phyloP scores from a whole-genome alignment of 257 asterid species.

The Fraxinus anomala region DNA sequence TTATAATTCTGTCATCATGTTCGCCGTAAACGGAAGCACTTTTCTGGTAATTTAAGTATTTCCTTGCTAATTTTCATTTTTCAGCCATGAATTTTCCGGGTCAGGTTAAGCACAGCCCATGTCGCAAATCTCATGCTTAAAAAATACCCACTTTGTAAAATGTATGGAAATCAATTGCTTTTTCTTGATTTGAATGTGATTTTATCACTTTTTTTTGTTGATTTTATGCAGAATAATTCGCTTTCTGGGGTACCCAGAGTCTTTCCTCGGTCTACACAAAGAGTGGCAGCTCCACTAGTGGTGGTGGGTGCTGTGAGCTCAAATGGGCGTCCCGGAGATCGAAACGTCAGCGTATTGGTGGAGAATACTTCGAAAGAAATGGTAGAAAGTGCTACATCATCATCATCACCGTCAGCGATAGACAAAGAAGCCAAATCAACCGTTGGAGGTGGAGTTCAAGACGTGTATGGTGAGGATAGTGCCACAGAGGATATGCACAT shows the following conservation, averaged over 20 bases:
- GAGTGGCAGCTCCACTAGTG: slow-evolving; percentile 56
- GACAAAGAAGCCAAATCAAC: slow-evolving; percentile 41
- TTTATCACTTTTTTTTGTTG: background rate
- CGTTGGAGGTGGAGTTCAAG: slow-evolving; percentile 72
- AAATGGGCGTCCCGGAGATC: slow-evolving; percentile 71
- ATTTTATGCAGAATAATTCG: slow-evolving; percentile 58
- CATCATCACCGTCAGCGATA: slow-evolving; percentile 18
- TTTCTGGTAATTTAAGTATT: slow-evolving; percentile 55
- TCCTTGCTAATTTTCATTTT: background rate
- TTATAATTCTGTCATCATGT: slow-evolving; percentile 48
- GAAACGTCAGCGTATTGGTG: slow-evolving; percentile 69
- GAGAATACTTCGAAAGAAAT: slow-evolving; percentile 55
- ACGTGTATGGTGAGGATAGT: slow-evolving; percentile 78
- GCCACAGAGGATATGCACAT: slow-evolving; percentile 75
- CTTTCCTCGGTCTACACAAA: slow-evolving; percentile 52
- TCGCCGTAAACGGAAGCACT: slow-evolving; percentile 61
- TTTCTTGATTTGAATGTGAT: slow-evolving; percentile 11
- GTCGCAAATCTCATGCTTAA: slow-evolving; percentile 12
- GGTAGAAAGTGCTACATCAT: slow-evolving; percentile 39
- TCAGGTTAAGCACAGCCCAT: slow-evolving; percentile 25
- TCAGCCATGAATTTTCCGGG: background rate
- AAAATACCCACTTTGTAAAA: slow-evolving; percentile 21
- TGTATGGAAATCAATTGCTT: background rate
- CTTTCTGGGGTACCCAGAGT: slow-evolving; percentile 61
- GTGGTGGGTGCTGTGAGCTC: slow-evolving; percentile 60